phyloP scores from a whole-genome alignment of 2,329 filamentous ascomycete species.

The Ceratocystis papillata region DNA sequence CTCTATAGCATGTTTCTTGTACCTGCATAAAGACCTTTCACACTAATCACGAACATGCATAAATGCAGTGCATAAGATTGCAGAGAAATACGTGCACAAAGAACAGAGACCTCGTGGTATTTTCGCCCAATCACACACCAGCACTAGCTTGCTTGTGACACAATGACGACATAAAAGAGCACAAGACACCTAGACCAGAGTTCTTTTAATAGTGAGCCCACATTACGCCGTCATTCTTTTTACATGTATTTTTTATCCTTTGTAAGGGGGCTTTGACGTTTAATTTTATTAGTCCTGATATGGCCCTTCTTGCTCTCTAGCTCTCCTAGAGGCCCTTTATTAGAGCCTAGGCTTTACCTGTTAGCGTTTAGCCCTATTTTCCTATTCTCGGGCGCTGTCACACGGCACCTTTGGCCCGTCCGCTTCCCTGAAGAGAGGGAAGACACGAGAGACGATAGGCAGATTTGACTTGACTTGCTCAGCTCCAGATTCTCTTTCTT shows the following conservation, averaged over 20 bases:
- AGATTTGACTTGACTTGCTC: neutral
- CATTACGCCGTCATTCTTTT: too few species aligned
- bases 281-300: neutral
- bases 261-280: neutral
- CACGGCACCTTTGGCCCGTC: too few species aligned
- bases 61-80: too few species aligned
- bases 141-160: neutral
- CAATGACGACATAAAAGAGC: constrained; percentile 8
- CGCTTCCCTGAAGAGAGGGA: too few species aligned
- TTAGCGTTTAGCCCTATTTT: neutral
- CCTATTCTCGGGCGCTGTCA: neutral
- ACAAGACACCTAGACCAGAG: neutral
- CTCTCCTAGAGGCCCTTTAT: neutral
- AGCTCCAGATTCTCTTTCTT: too few species aligned
- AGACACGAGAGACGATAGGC: neutral
- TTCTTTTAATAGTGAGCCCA: neutral
- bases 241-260: neutral
- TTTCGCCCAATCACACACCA: neutral
- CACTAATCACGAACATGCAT: neutral
- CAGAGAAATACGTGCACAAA: too few species aligned
- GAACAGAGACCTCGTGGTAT: neutral
- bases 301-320: neutral
- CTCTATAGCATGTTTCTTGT: neutral
- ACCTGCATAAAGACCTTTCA: neutral
- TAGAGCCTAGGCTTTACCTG: neutral